Base-by-base conservation (phyloP, 129 eudicot genomes). In the Oenanthe sinensis region DNA sequence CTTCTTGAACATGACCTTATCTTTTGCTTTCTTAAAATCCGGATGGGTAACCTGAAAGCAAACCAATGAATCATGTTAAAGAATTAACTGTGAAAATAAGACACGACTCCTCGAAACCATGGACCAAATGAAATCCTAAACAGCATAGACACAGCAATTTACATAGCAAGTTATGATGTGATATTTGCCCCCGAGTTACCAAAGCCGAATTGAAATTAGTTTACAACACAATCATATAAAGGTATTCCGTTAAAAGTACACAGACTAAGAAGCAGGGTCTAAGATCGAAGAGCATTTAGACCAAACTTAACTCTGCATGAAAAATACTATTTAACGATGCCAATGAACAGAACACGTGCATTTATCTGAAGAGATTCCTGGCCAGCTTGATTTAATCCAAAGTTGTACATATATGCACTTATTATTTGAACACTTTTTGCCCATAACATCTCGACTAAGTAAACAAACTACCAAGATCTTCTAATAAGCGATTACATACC, bases 1-100 rank as follows among this genome's bases (percentile, higher is more conserved):
- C 90, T 93, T 93, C 97, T 93, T 93, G 86, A 89, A 93, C 98
- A 93, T 93, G 42, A 93, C 98, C 91, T 93, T 93, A 77, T 93
- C 98, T 80, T 93, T 93, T 9, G 98, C 98, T 91, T 91, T 91
- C 96, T 93, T 93, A 85, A 93, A 93, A 85, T 93, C 98, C 3
- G 84, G 73, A 84, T 93, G 98, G 12, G 87, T 91, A 50, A 93
- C 98, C 98, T 93, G 82, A 68, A 15, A 22, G 48, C 62, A 71
- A 20, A 28, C 2, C 80, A 71, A 26, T 46, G 37, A 48, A 52
- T 28, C 8, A 12, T 20, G 75, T 20, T 44, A 20, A 60, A 20
- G 10, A 16, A 69, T 24, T 37, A 50, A 65, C 47, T 52, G 12
- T 65, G 6, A n/a, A 28, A 65, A 33, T 39, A 52, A 5, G n/a